Evolutionary conservation across 2,329 filamentous ascomycete genomes (phyloP), one percentile per base, ranked within the genome.

Genomic region (Diaporthe vexans): DNA sequence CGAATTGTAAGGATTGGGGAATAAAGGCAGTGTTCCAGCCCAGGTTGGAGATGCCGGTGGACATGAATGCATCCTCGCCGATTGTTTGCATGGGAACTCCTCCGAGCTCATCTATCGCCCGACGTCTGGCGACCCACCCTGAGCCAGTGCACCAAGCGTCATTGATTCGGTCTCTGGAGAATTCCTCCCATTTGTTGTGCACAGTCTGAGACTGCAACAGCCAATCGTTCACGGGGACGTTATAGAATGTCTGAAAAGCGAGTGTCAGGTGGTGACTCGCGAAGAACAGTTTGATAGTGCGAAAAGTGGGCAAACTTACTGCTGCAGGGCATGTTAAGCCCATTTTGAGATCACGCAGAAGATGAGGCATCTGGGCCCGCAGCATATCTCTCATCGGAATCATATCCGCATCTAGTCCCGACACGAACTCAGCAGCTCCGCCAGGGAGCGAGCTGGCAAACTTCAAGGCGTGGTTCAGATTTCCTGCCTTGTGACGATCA

Each of bases 381-480:
- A 92, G 84, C 89, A 90, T 92, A 61, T 88, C 83, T 69, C 84
- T 84, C 79, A 92, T 89, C 9, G 90, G 89, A 80, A 93, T 92
- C 91, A 93, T 93, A 79, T 93, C 91, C 26, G 91, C 91, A 79
- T 93, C 91, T 46, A 93, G 83, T 52, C 89, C 88, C n/a, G 90
- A 91, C 79, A 92, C 88, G 80, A 86, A 92, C 77, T 89, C 85
- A 54, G 85, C 85, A n/a, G 88, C 84, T 33, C 89, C 89, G 24
- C 88, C 89, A 1, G 88, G 87, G 43, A 91, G 81, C n/a, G 81
- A 78, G 21, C 84, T 83, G 6, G 86, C 84, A 72, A 86, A 84
- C 21, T 90, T 86, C 26, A 90, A 81, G 46, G 89, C 91, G 73
- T 90, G 88, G 81, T 91, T 92, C 70, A 92, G 83, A 79, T 92